phyloP scores from a whole-genome alignment of 2,329 filamentous ascomycete species.

The Macrophomina pseudophaseolina region DNA sequence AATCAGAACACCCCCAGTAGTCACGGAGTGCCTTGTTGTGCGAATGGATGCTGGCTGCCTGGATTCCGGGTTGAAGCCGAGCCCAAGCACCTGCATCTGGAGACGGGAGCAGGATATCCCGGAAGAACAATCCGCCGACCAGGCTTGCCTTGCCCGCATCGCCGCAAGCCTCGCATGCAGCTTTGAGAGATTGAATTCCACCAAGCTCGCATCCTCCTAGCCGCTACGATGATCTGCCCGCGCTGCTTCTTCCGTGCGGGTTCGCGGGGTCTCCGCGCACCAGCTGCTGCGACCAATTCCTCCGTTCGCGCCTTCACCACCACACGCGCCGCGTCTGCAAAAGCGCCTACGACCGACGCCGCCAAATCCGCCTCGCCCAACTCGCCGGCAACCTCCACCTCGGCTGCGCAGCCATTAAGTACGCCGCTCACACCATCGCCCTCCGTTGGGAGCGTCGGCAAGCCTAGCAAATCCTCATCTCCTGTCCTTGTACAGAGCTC shows the following conservation, averaged over 20 bases:
- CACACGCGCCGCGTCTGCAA: conserved; percentile 36
- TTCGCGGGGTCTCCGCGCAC: conserved; percentile 32
- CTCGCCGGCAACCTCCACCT: conserved; percentile 50
- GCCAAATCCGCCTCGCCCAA: conserved; percentile 35
- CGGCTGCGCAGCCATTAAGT: conserved; percentile 53
- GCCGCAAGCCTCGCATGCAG: not conserved
- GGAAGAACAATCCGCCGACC: not conserved
- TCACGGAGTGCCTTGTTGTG: too few species aligned
- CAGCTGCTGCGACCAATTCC: not conserved
- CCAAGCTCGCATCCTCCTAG: not conserved
- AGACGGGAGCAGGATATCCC: not conserved
- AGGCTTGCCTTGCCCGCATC: not conserved
- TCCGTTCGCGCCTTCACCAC: conserved; percentile 28
- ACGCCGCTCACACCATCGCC: conserved; percentile 43
- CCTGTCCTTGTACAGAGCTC: conserved; percentile 45
- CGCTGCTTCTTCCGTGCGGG: conserved; percentile 43
- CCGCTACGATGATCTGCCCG: conserved; percentile 45
- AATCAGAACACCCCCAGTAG: too few species aligned
- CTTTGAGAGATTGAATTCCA: not conserved
- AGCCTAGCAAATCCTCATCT: conserved; percentile 38
- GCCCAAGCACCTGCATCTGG: too few species aligned
- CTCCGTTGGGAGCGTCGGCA: conserved; percentile 34
- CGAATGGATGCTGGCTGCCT: too few species aligned
- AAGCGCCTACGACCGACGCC: conserved; percentile 36
- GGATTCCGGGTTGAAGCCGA: too few species aligned